Conservation (phyloP, 2,329 filamentous ascomycete genomes). For the Pleoardoris graminearum region DNA sequence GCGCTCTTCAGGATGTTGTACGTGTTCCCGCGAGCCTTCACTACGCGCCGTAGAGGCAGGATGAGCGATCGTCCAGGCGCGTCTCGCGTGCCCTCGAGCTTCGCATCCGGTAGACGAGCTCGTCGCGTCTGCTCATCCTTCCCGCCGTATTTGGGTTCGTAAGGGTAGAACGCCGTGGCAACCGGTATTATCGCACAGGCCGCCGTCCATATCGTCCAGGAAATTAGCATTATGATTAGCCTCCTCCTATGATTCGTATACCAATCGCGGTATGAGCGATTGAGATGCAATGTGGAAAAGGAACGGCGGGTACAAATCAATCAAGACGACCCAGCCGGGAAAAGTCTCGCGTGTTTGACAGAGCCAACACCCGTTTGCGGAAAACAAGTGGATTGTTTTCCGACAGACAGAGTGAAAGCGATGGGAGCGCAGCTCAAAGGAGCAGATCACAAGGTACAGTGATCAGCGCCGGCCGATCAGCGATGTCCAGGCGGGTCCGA, state of each 20-base stretch:
- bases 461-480: neutral
- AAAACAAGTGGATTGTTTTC: no score
- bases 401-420: no score
- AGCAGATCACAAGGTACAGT: no score
- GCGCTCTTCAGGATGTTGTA: constrained; percentile 49
- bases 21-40: constrained; percentile 50
- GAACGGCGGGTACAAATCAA: constrained; percentile 12
- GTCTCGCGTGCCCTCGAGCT: neutral
- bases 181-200: constrained; percentile 32
- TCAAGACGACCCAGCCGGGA: constrained; percentile 24
- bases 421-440: no score
- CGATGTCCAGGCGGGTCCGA: constrained; percentile 3
- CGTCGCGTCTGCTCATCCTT: constrained; percentile 14
- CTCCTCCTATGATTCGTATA: neutral
- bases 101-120: neutral
- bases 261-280: neutral
- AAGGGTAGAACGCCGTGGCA: constrained; percentile 43
- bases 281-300: neutral
- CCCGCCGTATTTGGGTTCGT: constrained; percentile 23
- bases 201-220: constrained; percentile 26
- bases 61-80: constrained; percentile 16
- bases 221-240: constrained; percentile 31
- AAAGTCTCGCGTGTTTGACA: neutral
- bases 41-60: constrained; percentile 38
- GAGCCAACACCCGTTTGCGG: neutral